A percentile compares a stretch with the other conserved stretches of the same genome.
These are phyloP conservation scores for Combretum micranthum DNA, from an alignment of 345 rosid genomes.

Conservation along the genomic window DNA sequence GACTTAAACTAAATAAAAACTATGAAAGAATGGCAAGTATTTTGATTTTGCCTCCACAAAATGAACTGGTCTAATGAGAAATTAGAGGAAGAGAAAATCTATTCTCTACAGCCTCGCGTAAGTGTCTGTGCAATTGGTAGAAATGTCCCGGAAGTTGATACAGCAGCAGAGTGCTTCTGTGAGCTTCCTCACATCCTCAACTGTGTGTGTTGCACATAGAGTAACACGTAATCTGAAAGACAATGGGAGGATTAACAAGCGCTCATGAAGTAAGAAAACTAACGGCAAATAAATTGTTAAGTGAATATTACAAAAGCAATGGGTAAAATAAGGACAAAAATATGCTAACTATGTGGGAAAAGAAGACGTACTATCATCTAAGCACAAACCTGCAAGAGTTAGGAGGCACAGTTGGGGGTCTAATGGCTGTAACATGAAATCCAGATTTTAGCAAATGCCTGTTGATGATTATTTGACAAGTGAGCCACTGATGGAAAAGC, in stretches of 20 bases:
- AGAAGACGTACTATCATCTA: conserved; percentile 4
- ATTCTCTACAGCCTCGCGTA: conserved; percentile 34
- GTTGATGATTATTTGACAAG: conserved; percentile 1
- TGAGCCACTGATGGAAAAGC: conserved; percentile 1
- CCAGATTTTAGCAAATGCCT: conserved; percentile 75
- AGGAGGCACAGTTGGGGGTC: conserved; percentile 97
- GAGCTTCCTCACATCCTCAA: conserved; percentile 75
- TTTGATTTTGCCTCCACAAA: too few species aligned
- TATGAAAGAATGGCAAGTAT: background rate
- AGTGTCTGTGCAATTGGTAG: conserved; percentile 19
- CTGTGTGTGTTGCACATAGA: conserved; percentile 61
- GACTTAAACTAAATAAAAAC: too few species aligned
- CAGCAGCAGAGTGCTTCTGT: conserved; percentile 45
- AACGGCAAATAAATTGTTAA: background rate
- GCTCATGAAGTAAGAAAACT: background rate
- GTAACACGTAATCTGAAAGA: conserved; percentile 65
- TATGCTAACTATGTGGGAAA: background rate
- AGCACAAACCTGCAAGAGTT: conserved; percentile 77
- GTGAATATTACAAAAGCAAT: background rate
- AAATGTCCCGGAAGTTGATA: conserved; percentile 38
- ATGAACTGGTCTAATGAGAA: background rate
- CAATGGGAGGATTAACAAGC: background rate
- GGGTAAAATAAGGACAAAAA: background rate
- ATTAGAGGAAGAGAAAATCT: background rate
- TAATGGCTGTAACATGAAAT: conserved; percentile 86